Evolutionary conservation across 2,329 filamentous ascomycete genomes (phyloP).

Genomic region (Colletotrichum incanum): DNA sequence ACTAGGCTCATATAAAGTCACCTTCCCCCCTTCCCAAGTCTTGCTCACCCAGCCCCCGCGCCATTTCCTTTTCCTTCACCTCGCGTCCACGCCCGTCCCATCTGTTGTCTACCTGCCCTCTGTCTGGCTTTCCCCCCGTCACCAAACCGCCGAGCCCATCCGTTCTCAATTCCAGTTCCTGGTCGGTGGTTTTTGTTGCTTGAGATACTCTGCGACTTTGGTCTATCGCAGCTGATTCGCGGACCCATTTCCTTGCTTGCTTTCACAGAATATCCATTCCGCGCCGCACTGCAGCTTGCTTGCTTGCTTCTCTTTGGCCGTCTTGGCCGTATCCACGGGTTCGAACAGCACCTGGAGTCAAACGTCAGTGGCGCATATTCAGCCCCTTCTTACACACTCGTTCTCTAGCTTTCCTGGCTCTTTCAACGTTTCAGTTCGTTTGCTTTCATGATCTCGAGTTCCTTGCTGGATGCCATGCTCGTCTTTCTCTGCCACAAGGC

Average conservation of each 20-base stretch:
- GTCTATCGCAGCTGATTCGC: conserved; percentile 1
- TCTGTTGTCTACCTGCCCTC: background rate
- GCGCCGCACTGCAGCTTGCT: background rate
- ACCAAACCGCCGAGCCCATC: background rate
- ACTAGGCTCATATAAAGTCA: conserved; percentile 26
- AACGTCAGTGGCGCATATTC: background rate
- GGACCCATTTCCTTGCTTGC: conserved; percentile 10
- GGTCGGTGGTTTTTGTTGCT: background rate
- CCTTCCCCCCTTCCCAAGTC: background rate
- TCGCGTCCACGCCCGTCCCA: background rate
- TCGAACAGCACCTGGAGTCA: background rate
- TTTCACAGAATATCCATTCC: background rate
- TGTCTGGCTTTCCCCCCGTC: background rate
- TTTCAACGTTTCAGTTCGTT: background rate
- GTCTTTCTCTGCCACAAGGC: background rate
- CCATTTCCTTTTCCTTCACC: conserved; percentile 1
- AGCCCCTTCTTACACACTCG: background rate
- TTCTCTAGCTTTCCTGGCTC: background rate
- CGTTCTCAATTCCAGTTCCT: background rate
- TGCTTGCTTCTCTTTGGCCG: background rate
- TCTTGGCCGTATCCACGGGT: background rate
- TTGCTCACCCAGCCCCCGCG: background rate
- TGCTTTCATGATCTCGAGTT: background rate
- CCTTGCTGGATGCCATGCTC: background rate
- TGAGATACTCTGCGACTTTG: background rate